phyloP scores from a whole-genome alignment of 805 yeast species.

The Spathaspora sp. region DNA sequence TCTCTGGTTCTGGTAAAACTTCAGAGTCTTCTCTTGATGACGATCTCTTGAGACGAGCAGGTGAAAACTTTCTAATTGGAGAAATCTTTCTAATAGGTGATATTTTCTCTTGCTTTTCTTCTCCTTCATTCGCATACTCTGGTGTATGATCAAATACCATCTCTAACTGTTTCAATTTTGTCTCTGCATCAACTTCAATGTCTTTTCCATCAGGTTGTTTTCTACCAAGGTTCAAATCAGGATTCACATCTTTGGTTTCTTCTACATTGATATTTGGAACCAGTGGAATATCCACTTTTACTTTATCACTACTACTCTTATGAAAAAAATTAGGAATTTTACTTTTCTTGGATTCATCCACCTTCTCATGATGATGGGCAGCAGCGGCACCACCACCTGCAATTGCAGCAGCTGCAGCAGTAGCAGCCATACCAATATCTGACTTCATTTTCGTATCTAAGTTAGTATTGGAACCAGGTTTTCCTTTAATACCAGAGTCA shows the following conservation, averaged over 20 bases:
- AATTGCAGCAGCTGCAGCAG: conserved; percentile 4
- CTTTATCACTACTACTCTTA: background rate
- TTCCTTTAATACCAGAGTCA: background rate
- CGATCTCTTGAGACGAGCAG: background rate
- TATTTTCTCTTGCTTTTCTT: background rate
- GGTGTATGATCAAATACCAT: background rate
- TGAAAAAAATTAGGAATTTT: background rate
- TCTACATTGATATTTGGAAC: background rate
- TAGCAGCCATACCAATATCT: conserved; percentile 1
- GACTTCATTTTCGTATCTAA: background rate
- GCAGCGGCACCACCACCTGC: background rate
- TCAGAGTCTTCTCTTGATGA: background rate
- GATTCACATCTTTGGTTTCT: background rate
- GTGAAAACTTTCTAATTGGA: background rate
- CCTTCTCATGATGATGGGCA: background rate
- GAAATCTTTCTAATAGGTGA: background rate
- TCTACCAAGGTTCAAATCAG: background rate
- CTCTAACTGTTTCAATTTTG: background rate
- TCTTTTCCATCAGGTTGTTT: background rate
- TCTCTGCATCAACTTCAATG: background rate
- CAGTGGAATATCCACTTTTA: conserved; percentile 14
- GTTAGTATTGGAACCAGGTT: background rate
- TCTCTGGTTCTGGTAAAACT: background rate
- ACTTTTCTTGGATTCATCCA: background rate
- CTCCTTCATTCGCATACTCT: background rate